Evolutionary conservation across 768 basidiomycete genomes (phyloP).

Genomic region (Lactarius sp.): DNA sequence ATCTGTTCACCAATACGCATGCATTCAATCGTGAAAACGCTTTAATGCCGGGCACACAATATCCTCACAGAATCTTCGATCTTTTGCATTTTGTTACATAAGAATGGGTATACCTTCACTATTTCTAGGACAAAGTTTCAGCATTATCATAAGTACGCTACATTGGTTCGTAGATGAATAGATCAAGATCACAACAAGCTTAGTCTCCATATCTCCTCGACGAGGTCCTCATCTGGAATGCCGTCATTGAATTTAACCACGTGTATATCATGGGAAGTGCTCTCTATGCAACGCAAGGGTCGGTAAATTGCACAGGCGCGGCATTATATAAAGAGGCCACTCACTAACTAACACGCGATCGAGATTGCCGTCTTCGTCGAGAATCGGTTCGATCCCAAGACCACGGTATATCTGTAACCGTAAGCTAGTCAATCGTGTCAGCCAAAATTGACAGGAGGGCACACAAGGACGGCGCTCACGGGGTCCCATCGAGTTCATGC

Average conservation of each 20-base stretch:
- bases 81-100: constrained; percentile 6
- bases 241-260: constrained; percentile 11
- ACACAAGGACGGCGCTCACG: constrained; percentile 40
- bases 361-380: constrained; percentile 46
- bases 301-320: background rate
- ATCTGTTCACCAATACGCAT: background rate
- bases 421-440: constrained; percentile 40
- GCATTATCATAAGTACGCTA: background rate
- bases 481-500: constrained; percentile 64
- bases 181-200: background rate
- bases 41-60: background rate
- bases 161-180: background rate
- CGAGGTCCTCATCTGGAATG: background rate
- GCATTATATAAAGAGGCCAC: constrained; percentile 30
- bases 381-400: constrained; percentile 65
- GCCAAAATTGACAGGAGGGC: background rate
- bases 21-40: background rate
- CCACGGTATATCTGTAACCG: constrained; percentile 65
- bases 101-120: background rate
- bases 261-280: constrained; percentile 20
- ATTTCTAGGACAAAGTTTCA: background rate
- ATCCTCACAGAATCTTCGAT: background rate
- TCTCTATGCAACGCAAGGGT: constrained; percentile 26
- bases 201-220: constrained; percentile 22
- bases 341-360: constrained; percentile 65